Evolutionary conservation across 2,329 filamentous ascomycete genomes (phyloP).

Genomic region (Penicillium sp.): DNA sequence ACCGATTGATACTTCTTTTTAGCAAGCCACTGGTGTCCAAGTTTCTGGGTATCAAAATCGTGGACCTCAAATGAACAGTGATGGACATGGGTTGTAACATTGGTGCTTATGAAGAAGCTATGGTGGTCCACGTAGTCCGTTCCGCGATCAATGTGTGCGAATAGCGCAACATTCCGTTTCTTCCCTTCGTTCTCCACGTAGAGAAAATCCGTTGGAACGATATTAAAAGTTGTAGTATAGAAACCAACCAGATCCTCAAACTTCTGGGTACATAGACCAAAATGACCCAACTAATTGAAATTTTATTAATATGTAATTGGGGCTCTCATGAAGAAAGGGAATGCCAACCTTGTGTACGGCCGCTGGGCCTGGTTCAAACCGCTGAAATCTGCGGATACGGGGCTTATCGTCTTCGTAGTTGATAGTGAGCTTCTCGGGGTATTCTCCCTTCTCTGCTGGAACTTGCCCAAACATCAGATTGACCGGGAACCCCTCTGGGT

Average conservation of each 20-base stretch:
- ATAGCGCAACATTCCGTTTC: conserved; percentile 44
- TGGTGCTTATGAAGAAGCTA: conserved; percentile 53
- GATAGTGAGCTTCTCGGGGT: conserved; percentile 25
- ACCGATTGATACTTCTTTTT: conserved; percentile 50
- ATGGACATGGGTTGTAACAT: conserved; percentile 49
- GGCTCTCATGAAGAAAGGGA: too few species aligned
- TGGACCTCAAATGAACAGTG: conserved; percentile 58
- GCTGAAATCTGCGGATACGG: conserved; percentile 32
- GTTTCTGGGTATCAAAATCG: conserved; percentile 56
- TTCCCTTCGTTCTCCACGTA: conserved; percentile 24
- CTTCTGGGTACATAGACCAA: conserved; percentile 30
- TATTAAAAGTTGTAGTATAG: conserved; percentile 37
- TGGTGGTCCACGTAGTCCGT: conserved; percentile 56
- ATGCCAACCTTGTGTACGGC: conserved; percentile 35
- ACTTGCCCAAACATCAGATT: conserved; percentile 47
- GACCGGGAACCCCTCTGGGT: conserved; percentile 46
- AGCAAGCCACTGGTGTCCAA: conserved; percentile 58
- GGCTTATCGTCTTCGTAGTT: conserved; percentile 36
- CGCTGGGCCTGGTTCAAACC: conserved; percentile 36
- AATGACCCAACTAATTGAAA: conserved; percentile 32
- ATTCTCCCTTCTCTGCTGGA: conserved; percentile 21
- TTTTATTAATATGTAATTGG: background rate
- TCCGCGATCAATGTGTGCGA: conserved; percentile 57
- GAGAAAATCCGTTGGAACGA: conserved; percentile 37
- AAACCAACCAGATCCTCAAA: conserved; percentile 32